Evolutionary conservation across 2,329 filamentous ascomycete species (phyloP), one percentile per base, ranked within the genome.

Genomic region (Arthroderma uncinatum): DNA sequence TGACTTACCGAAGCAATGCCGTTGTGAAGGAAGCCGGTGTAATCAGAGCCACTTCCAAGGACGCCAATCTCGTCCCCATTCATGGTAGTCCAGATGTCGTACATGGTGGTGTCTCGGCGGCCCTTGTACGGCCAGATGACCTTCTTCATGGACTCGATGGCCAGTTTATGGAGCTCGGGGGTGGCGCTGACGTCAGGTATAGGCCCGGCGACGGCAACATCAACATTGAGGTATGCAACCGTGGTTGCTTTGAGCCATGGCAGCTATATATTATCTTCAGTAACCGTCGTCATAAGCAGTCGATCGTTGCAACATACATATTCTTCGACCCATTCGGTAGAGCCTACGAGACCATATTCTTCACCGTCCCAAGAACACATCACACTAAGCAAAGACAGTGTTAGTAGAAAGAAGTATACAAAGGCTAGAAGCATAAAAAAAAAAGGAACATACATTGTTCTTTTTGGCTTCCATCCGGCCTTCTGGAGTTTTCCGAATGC

Each of bases 201-300:
- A 2, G 70, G 73, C 0, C 77, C 77, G 4, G 72, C 71, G 1
- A 74, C 72, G 0, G 75, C 78, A 2, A 77, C 70, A 47, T 80
- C 78, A 34, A 80, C 68, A 62, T 80, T 80, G 52, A 80, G 68
- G 54, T 80, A 79, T 0, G 74, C 72, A 2, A 78, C 70, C 2
- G 72, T 71, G 4, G 73, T 68, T 1, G 63, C 68, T 52, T 69
- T 73, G 37, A 78, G 64, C 75, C 75, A 78, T 1, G 73, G 73
- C 19, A 76, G 66, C 60, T 61, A 42, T 50, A 36, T 23, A 19
- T 23, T 25, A 37, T 2, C 23, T 23, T 62, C 36, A 61, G 56
- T 23, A 44, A 55, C 12, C 5, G 2, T 6, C 6, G 16, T 7
- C 19, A 8, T 25, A 10, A 16, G 34, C 23, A 36, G 19, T n/a